Conservation (phyloP, 192 early-diverging fungal species). For the Pilobolus umbonatus region DNA sequence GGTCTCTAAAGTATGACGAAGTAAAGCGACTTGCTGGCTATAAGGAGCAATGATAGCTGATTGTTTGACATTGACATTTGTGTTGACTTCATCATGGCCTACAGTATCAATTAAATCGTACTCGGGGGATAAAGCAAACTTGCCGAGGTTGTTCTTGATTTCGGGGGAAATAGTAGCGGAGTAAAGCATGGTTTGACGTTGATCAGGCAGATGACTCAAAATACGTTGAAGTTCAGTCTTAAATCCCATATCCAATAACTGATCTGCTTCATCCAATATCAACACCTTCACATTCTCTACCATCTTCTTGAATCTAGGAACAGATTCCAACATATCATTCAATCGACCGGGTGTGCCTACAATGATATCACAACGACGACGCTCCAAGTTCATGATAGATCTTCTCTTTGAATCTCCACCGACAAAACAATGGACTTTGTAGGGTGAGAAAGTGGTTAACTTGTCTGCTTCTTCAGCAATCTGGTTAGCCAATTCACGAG, state of each 20-base stretch:
- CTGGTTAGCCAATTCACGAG: slow-evolving; percentile 87
- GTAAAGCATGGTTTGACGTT: slow-evolving; percentile 89
- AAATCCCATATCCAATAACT: slow-evolving; percentile 94
- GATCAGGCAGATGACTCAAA: slow-evolving; percentile 47
- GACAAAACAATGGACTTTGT: slow-evolving; percentile 68
- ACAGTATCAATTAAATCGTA: slow-evolving; percentile 80
- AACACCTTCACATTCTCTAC: slow-evolving; percentile 55
- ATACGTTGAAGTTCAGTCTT: slow-evolving; percentile 79
- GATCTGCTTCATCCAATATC: slow-evolving; percentile 91
- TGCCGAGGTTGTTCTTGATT: slow-evolving; percentile 63
- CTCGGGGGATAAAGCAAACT: slow-evolving; percentile 54
- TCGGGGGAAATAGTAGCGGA: slow-evolving; percentile 82
- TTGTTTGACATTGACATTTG: slow-evolving; percentile 77
- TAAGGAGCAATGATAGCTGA: slow-evolving; percentile 64
- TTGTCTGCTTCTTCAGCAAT: slow-evolving; percentile 73
- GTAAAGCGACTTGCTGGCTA: slow-evolving; percentile 52
- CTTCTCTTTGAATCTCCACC: slow-evolving; percentile 65
- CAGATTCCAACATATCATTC: slow-evolving; percentile 60
- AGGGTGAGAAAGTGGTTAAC: slow-evolving; percentile 50
- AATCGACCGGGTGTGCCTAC: slow-evolving; percentile 96
- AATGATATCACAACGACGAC: slow-evolving; percentile 71
- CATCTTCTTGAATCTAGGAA: slow-evolving; percentile 56
- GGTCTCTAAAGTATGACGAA: slow-evolving; percentile 62
- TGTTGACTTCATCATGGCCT: slow-evolving; percentile 78
- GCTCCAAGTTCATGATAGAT: slow-evolving; percentile 47